Base-by-base conservation (phyloP, 1,139 yeast genomes). In the Kodamaea fungicola region DNA sequence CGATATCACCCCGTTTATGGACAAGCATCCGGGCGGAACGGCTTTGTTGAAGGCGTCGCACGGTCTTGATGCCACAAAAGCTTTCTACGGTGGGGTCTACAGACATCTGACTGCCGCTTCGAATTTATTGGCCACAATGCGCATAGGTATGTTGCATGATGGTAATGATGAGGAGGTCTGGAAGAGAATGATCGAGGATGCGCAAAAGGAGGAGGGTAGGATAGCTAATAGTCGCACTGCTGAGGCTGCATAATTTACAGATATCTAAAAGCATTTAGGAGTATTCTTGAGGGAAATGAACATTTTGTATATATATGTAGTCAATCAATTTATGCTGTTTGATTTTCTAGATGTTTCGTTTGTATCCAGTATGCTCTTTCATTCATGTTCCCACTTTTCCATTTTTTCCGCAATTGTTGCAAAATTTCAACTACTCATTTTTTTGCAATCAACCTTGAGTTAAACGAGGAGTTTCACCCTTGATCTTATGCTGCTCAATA, bases 101-200 rank as follows among this genome's bases (percentile, higher is more conserved):
- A 75, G 78, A 27, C 90, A 83, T 49, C 80, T 83, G 52, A 80
- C 84, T 19, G 89, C 90, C 0, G 89, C 89, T 1, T 73, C 75
- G 40, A 83, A 83, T 50, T 56, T 83, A 33, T 58, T 83, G 42
- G 88, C 89, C 1, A 83, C 89, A 0, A 82, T 83, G 90, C 64
- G 90, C 49, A 76, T 83, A 13, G 89, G 86, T 0, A 79, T 78
- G 12, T 59, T 81, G 31, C 86, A 89, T 46, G 85, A 87, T n/a
- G 87, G 89, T 4, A 76, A 85, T 49, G 90, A 86, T 47, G 86
- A 81, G 43, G 86, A 86, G 49, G 87, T 86, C 12, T 89, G 96
- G 97, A 74, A 74, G 44, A 50, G 74, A 33, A 73, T 68, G 6
- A 74, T 60, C 3, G 51, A 54, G 21, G 76, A 71, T 45, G 74